phyloP scores from a whole-genome alignment of 208 protist genomes.

The Leishmania amazonensis region DNA sequence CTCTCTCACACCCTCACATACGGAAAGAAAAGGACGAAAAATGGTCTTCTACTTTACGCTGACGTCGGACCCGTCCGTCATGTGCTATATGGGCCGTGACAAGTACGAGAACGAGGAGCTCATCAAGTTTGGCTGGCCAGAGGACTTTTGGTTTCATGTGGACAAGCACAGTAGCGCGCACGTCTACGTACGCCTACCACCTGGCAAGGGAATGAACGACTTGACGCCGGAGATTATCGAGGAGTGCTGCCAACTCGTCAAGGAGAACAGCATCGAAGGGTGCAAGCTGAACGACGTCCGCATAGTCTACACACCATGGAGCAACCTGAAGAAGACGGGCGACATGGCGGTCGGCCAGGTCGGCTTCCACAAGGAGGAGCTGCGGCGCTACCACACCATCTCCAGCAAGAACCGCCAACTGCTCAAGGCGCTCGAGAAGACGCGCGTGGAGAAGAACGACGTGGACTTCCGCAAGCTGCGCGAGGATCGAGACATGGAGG shows the following conservation, averaged over 20 bases:
- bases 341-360: slow-evolving; percentile 97
- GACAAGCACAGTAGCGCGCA: slow-evolving; percentile 97
- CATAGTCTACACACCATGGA: slow-evolving; percentile 97
- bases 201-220: slow-evolving; percentile 92
- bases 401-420: slow-evolving; percentile 87
- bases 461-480: slow-evolving; percentile 81
- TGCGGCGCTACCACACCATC: slow-evolving; percentile 78
- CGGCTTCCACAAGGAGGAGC: slow-evolving; percentile 92
- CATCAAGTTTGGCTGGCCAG: slow-evolving; percentile 96
- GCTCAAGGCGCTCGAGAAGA: slow-evolving; percentile 94
- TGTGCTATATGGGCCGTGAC: slow-evolving; percentile 98
- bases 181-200: slow-evolving; percentile 96
- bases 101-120: slow-evolving; percentile 99
- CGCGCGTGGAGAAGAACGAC: slow-evolving; percentile 89
- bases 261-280: slow-evolving; percentile 97
- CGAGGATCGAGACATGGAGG: slow-evolving; percentile 78
- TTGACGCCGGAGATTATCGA: slow-evolving; percentile 94
- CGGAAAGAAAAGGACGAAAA: neutral
- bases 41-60: slow-evolving; percentile 96
- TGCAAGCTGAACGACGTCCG: slow-evolving; percentile 92
- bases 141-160: slow-evolving; percentile 99
- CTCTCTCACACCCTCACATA: neutral
- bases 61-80: slow-evolving; percentile 83
- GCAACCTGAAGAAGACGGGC: slow-evolving; percentile 97
- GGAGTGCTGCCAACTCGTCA: slow-evolving; percentile 97